Conservation (phyloP, 805 yeast species). For the Saccharomycopsis fibuligera region DNA sequence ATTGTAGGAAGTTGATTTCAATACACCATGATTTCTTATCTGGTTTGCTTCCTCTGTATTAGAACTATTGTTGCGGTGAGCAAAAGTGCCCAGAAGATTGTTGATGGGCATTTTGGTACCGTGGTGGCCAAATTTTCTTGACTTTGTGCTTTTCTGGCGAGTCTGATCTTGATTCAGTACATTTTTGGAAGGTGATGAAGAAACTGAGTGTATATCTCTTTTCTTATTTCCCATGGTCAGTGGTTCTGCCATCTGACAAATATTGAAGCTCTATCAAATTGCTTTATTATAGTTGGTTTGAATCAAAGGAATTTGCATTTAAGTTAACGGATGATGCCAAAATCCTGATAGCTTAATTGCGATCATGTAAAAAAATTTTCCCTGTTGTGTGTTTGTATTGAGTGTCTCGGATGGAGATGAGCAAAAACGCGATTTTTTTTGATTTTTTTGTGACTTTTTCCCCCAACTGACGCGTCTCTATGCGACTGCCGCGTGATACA, state of each 20-base stretch:
- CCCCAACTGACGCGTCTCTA: no score
- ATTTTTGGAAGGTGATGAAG: neutral
- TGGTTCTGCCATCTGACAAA: neutral
- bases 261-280: neutral
- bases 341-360: no score
- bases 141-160: neutral
- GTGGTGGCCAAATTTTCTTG: neutral
- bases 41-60: no score
- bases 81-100: neutral
- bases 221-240: neutral
- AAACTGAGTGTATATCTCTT: neutral
- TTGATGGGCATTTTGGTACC: neutral
- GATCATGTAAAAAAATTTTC: no score
- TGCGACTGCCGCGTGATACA: no score
- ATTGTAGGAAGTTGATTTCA: neutral
- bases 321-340: neutral
- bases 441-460: no score
- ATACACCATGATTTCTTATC: neutral
- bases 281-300: neutral
- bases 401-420: no score
- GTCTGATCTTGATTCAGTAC: neutral
- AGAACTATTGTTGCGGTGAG: neutral
- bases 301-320: neutral
- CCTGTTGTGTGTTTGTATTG: no score
- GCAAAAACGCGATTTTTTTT: no score